Evolutionary conservation across 345 rosid species (phyloP).

Genomic region (Heritiera littoralis): DNA sequence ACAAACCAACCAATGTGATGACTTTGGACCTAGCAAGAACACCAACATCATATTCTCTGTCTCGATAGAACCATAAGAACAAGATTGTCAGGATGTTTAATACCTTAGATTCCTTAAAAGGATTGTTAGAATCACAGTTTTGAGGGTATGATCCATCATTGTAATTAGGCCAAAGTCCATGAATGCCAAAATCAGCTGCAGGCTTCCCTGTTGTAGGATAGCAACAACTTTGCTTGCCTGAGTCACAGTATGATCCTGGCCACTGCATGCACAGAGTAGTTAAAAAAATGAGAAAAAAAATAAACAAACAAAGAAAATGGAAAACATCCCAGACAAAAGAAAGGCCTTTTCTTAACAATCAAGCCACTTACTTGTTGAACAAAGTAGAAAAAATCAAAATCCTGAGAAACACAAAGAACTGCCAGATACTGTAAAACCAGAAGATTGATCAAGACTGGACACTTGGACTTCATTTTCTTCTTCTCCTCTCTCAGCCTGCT

Average conservation of each 20-base stretch:
- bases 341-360: background rate
- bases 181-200: conserved; percentile 75
- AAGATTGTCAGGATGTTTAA: background rate
- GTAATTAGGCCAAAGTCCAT: conserved; percentile 94
- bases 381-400: conserved; percentile 95
- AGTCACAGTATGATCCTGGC: conserved; percentile 90
- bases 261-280: conserved; percentile 45
- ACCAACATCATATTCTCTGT: background rate
- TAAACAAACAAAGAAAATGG: background rate
- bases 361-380: conserved; percentile 67
- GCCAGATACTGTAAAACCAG: conserved; percentile 12
- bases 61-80: background rate
- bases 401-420: conserved; percentile 39
- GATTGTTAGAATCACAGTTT: conserved; percentile 55
- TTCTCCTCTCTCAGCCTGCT: background rate
- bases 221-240: conserved; percentile 55
- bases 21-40: background rate
- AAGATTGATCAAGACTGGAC: conserved; percentile 1
- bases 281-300: background rate
- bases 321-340: background rate
- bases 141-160: conserved; percentile 66
- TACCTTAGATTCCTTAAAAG: conserved; percentile 63
- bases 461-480: conserved; percentile 11
- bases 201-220: conserved; percentile 88
- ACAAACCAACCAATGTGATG: background rate